phyloP scores from a whole-genome alignment of 768 basidiomycete genomes.

The Collybia sp. region DNA sequence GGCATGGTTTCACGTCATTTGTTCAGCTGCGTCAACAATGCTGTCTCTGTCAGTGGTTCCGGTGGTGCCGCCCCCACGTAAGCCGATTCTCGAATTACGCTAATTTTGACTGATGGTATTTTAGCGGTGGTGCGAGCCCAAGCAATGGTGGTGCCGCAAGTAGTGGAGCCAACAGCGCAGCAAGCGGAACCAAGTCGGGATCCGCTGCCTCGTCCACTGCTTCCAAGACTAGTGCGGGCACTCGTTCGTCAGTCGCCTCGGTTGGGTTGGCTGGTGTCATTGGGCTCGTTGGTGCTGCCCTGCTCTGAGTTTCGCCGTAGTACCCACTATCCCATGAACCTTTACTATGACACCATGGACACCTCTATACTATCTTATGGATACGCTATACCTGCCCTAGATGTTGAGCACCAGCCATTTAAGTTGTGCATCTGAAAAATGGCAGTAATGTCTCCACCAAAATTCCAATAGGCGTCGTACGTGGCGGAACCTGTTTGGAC shows the following conservation, averaged over 20 bases:
- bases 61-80: constrained; percentile 4
- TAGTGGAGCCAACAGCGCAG: background rate
- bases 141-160: background rate
- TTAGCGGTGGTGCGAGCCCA: constrained; percentile 1
- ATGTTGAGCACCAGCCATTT: too few relatives aligned
- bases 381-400: too few relatives aligned
- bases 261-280: constrained; percentile 45
- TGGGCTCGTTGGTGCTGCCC: constrained; percentile 45
- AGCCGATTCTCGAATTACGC: constrained; percentile 11
- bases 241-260: constrained; percentile 12
- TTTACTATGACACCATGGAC: constrained; percentile 1
- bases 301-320: constrained; percentile 28
- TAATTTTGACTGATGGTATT: background rate
- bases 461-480: too few relatives aligned
- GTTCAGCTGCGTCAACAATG: constrained; percentile 14
- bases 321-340: background rate
- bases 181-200: constrained; percentile 8
- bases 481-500: too few relatives aligned
- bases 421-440: too few relatives aligned
- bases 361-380: background rate
- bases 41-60: constrained; percentile 6
- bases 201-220: constrained; percentile 22
- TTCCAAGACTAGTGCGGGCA: constrained; percentile 10
- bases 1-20: background rate
- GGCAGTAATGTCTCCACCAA: too few relatives aligned